A percentile compares a stretch with the other conserved stretches of the same genome.
Evolutionary conservation across 305 asterid species (phyloP).

Genomic region (Euphrasia arctica): DNA sequence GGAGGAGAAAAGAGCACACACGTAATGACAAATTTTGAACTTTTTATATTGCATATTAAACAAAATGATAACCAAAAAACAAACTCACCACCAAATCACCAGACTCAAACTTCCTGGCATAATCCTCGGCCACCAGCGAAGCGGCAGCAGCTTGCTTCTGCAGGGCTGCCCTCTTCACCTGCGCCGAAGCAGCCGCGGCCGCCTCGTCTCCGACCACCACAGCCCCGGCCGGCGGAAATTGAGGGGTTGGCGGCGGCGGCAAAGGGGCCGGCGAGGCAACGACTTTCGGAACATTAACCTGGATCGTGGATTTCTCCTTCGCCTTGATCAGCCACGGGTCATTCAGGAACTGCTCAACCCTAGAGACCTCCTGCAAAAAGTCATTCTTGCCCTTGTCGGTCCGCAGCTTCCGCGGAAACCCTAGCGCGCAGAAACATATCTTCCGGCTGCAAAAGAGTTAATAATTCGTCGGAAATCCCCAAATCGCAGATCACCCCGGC

Average conservation of each 20-base stretch:
- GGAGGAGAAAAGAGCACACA: conserved; percentile 7
- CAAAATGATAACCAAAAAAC: background rate
- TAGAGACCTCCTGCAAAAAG: conserved; percentile 58
- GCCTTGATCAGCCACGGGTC: conserved; percentile 84
- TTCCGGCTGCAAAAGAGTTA: conserved; percentile 60
- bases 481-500: conserved; percentile 29
- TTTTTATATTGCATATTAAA: background rate
- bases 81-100: conserved; percentile 70
- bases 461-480: conserved; percentile 26
- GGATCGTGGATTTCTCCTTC: conserved; percentile 68
- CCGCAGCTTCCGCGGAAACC: conserved; percentile 63
- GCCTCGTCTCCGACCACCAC: conserved; percentile 33
- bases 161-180: conserved; percentile 75
- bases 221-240: conserved; percentile 25
- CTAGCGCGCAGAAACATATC: conserved; percentile 78
- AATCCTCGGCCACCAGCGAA: conserved; percentile 81
- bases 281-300: conserved; percentile 88
- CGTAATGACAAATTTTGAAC: background rate
- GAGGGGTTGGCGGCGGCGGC: conserved; percentile 36
- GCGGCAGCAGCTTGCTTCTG: conserved; percentile 95
- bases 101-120: conserved; percentile 76
- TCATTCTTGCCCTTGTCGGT: conserved; percentile 52
- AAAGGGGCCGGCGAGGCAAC: conserved; percentile 46
- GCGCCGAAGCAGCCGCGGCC: conserved; percentile 63
- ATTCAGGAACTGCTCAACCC: conserved; percentile 70